Evolutionary conservation across 2,329 filamentous ascomycete species (phyloP), one percentile per base, ranked within the genome.

Genomic region (Sporothrix brunneoviolacea): DNA sequence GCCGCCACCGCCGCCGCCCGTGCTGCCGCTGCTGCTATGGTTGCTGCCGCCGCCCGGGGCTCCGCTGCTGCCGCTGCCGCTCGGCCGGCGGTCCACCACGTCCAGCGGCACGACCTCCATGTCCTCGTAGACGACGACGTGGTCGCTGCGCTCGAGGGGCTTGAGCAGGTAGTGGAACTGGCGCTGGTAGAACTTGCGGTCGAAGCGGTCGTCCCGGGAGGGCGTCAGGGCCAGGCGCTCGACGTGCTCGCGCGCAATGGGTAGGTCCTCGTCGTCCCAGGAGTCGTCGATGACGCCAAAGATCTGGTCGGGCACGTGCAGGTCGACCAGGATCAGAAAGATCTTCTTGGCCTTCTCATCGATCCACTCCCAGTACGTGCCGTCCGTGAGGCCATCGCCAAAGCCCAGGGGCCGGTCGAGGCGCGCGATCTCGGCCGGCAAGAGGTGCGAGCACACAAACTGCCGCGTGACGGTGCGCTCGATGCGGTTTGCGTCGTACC

Each of bases 341-440:
- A 89, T 71, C 41, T 82, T 75, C 60, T 81, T 83, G 7, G 83
- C 82, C 58, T 83, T 83, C 50, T 79, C 70, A 41, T 85, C 69
- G 51, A 90, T 88, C 83, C 85, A 88, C 62, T 89, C 84, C 71
- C 85, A 82, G 63, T 90, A 90, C 1, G 84, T 88, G 55, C 83
- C 79, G 63, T 88, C 81, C 4, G 84, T 88, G 51, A 79, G 65
- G 50, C 79, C 80, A 58, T 82, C 82, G 27, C 84, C 84, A 63
- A 88, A 88, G 12, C 72, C 77, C 41, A 88, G 70, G 8, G 80
- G 79, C 36, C 71, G 70, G 60, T 84, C 76, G 41, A 91, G 69
- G 48, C 77, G 77, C 50, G 76, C 71, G 57, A 80, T 72, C 64
- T 86, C 83, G 54, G 80, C 74, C 36, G 79, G 76, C 42, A 77